These are phyloP conservation scores for Trichoderma orchidacearum DNA, from an alignment of 495 filamentous ascomycete genomes.

Conservation along the genomic window DNA sequence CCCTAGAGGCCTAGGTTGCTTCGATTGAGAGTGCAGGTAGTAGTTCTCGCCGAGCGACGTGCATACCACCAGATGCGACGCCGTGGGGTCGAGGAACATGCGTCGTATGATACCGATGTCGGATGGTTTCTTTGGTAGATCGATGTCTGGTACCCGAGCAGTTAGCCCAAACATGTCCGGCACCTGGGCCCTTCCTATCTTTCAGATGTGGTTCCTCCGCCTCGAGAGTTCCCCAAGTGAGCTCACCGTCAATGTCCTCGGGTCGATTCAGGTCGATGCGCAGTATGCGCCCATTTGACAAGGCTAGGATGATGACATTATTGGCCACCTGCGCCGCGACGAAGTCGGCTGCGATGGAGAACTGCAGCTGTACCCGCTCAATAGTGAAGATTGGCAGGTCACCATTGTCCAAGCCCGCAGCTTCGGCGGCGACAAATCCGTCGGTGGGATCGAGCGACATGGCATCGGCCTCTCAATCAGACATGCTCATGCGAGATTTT, in stretches of 20 bases:
- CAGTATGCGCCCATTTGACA: slow-evolving; percentile 78
- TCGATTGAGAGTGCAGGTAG: slow-evolving; percentile 90
- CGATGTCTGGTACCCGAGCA: slow-evolving; percentile 56
- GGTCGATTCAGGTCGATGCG: slow-evolving; percentile 89
- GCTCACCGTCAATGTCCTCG: slow-evolving; percentile 82
- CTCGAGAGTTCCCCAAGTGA: neutral
- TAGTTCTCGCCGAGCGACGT: slow-evolving; percentile 91
- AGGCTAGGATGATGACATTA: slow-evolving; percentile 83
- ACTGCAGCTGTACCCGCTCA: slow-evolving; percentile 79
- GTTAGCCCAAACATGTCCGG: neutral
- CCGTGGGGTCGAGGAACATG: slow-evolving; percentile 94
- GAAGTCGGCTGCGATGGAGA: slow-evolving; percentile 83
- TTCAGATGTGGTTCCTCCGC: too few species aligned
- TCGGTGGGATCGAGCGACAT: slow-evolving; percentile 36
- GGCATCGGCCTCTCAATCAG: slow-evolving; percentile 1
- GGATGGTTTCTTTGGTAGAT: slow-evolving; percentile 83
- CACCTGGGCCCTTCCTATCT: too few species aligned
- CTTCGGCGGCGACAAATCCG: slow-evolving; percentile 35
- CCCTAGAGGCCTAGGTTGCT: slow-evolving; percentile 68
- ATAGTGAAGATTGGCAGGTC: slow-evolving; percentile 84
- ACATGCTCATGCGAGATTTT: neutral
- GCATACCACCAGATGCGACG: slow-evolving; percentile 83
- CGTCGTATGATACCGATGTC: slow-evolving; percentile 84
- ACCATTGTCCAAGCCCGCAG: slow-evolving; percentile 45
- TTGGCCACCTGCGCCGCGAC: slow-evolving; percentile 94